Evolutionary conservation across 2,329 filamentous ascomycete genomes (phyloP).

Genomic region (Hypoxylon sp.): DNA sequence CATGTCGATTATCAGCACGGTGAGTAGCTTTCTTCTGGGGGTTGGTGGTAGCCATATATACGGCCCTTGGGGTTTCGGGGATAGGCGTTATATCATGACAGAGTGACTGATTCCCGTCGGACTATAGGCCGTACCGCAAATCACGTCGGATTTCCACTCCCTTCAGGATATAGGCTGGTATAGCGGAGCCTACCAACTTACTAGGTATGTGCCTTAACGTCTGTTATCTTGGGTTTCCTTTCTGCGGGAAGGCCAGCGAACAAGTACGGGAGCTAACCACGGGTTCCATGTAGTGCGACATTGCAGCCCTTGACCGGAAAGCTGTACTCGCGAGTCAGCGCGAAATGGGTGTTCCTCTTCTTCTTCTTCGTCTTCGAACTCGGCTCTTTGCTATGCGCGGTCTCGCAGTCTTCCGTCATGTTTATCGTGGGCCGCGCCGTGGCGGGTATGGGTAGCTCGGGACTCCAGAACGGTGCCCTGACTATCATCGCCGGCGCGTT

Average conservation of each 20-base stretch:
- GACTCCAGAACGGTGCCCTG: slow-evolving; percentile 63
- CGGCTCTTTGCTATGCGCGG: slow-evolving; percentile 66
- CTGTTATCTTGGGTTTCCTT: slow-evolving; percentile 46
- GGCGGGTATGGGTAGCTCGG: slow-evolving; percentile 64
- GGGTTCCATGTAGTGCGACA: slow-evolving; percentile 53
- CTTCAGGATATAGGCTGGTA: slow-evolving; percentile 68
- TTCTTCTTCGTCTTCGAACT: slow-evolving; percentile 66
- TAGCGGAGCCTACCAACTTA: slow-evolving; percentile 61
- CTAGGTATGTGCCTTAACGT: slow-evolving; percentile 51
- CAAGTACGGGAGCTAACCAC: slow-evolving; percentile 33
- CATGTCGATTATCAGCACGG: slow-evolving; percentile 65
- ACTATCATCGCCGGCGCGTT: slow-evolving; percentile 60
- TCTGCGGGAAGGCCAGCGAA: slow-evolving; percentile 35
- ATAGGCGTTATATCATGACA: neutral
- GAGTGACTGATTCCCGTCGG: slow-evolving; percentile 7
- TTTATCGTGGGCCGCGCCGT: slow-evolving; percentile 67
- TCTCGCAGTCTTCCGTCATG: slow-evolving; percentile 60
- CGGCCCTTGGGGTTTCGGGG: neutral
- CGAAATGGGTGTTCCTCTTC: slow-evolving; percentile 54
- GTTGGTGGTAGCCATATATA: neutral
- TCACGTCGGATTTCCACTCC: slow-evolving; percentile 63
- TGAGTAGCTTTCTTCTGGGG: slow-evolving; percentile 39
- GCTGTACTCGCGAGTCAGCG: slow-evolving; percentile 59
- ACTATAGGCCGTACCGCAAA: slow-evolving; percentile 58
- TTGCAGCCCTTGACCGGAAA: slow-evolving; percentile 65